Evolutionary conservation across 2,329 filamentous ascomycete species (phyloP), one percentile per base, ranked within the genome.

Genomic region (Blumeriella jaapii): DNA sequence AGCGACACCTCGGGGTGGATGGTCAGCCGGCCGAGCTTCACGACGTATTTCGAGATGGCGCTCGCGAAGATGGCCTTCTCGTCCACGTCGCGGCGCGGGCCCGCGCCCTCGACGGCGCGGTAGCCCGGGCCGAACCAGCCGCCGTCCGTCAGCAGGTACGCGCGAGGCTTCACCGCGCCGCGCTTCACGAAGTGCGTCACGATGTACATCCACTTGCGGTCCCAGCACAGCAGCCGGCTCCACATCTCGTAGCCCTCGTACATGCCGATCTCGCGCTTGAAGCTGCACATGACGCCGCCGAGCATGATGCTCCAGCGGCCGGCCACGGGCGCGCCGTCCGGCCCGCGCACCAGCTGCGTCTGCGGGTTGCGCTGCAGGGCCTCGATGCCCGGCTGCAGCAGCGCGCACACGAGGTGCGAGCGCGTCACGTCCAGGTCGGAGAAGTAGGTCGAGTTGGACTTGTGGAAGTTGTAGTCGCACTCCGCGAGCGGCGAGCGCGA

Each of bases 201-300:
- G 24, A 86, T 67, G 56, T 83, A 86, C 40, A 86, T 52, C 82
- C 82, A 89, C 60, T 89, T 89, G 49, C 75, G 68, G 59, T 89
- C 82, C 82, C 82, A 89, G 41, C 65, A 61, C 13, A 86, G 64
- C 10, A 89, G 55, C 26, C 77, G 68, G 19, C 67, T 76, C 70
- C 80, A 82, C 59, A 86, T 73, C 62, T 87, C 80, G 57, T 80
- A 89, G 10, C 60, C 57, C 53, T 76, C 67, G 51, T 76, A 79
- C 0, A 78, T 72, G 36, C 69, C 69, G 43, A 89, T 81, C 62
- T 89, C 82, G 31, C 68, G 63, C 58, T 77, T 76, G 61, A 87
- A 89, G 46, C 65, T 74, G 60, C 80, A 84, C 52, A 72, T 70
- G 12, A 85, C 82, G 33, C 76, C 75, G 10, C 82, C 82, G 1